Percentiles rank a stretch among this genome's conserved stretches.
Evolutionary conservation across 805 yeast species (phyloP).

Genomic region (Gaillardinia entomophila): DNA sequence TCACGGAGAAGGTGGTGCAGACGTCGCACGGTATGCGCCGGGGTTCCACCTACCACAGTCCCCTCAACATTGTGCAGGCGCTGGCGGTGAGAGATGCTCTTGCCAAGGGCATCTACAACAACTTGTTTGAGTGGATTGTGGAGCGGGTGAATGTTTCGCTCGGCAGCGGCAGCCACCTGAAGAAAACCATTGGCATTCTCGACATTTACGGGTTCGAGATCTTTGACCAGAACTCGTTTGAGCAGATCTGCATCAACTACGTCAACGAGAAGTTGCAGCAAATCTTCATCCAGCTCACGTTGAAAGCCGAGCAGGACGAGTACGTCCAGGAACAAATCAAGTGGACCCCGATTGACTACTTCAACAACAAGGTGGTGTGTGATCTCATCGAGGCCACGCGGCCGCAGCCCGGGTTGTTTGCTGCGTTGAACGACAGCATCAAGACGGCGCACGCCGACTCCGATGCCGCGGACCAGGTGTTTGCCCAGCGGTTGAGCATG

Average conservation of each 20-base stretch:
- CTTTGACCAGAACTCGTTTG: constrained; percentile 91
- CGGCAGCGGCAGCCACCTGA: constrained; percentile 28
- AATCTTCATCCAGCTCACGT: constrained; percentile 89
- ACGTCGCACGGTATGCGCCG: constrained; percentile 85
- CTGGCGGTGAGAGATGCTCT: constrained; percentile 92
- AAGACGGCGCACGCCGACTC: constrained; percentile 99
- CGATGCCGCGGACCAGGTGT: constrained; percentile 92
- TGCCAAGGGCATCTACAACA: constrained; percentile 90
- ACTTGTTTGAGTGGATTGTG: constrained; percentile 95
- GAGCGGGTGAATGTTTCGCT: constrained; percentile 81
- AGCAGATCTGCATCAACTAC: constrained; percentile 91
- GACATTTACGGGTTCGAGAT: constrained; percentile 97
- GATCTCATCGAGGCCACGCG: constrained; percentile 90
- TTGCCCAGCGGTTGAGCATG: constrained; percentile 84
- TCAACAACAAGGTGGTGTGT: constrained; percentile 94
- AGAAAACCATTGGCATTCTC: constrained; percentile 82
- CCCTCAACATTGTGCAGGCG: constrained; percentile 87
- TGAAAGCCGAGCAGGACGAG: constrained; percentile 97
- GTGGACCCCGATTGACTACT: constrained; percentile 97
- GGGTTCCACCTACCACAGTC: constrained; percentile 92
- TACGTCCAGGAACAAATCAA: constrained; percentile 90
- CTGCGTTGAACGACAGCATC: constrained; percentile 93
- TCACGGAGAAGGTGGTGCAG: constrained; percentile 80
- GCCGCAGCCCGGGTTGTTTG: constrained; percentile 90
- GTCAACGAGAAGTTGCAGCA: constrained; percentile 96